Evolutionary conservation across 495 filamentous ascomycete species (phyloP), one percentile per base, ranked within the genome.

Genomic region (Neurospora discreta): DNA sequence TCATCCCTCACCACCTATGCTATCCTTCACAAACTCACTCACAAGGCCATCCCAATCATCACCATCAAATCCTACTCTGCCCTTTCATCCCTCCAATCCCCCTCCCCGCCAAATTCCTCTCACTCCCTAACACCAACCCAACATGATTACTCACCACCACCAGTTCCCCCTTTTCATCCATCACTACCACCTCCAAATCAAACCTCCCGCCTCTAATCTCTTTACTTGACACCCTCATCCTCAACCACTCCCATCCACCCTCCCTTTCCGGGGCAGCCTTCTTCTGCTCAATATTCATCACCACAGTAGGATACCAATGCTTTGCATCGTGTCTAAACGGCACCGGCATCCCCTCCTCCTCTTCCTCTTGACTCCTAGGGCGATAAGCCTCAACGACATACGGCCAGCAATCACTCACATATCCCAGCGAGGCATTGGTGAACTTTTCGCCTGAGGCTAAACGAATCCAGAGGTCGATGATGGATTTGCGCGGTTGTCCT

Each of bases 261-360:
- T n/a, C 42, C 23, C 18, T 16, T 33, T 79, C 77, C 7, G 89
- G 89, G 65, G 92, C 78, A 18, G 79, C 75, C 75, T 87, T 88
- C 81, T 93, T 92, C 68, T 90, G 80, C 73, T 93, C 90, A 36
- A 93, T 72, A 73, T 88, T 89, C 79, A 93, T 79, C 26, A 90
- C 83, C 18, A 95, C 80, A 3, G 92, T 96, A 0, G 92, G 92
- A 81, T 94, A 95, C 93, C 93, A 95, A 75, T 83, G 86, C 40
- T 68, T 42, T 0, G 52, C 52, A 39, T 72, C 70, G 2, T 52
- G 58, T 18, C 41, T 33, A 30, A 76, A 78, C 8, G 73, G 68
- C n/a, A 68, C 41, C 33, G 72, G 68, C n/a, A 69, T 38, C 33
- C 33, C 33, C 5, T 40, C 30, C 18, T 10, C 16, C 18, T 39